Conservation (phyloP, 495 filamentous ascomycete genomes). For the Aspergillus incahuasiensis region DNA sequence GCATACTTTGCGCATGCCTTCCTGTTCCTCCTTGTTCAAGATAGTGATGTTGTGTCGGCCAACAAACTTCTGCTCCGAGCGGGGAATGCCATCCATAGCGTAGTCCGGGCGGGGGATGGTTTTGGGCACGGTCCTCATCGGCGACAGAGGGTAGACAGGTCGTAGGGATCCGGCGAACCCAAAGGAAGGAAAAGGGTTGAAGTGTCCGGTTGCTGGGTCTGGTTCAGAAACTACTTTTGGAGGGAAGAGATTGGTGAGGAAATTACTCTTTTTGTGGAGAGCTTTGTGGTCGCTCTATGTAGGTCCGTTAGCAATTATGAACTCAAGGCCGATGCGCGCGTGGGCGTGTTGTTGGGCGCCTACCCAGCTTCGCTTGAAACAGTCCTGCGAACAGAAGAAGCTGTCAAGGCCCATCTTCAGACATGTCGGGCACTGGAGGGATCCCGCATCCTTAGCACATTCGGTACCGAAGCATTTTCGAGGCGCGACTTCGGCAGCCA, state of each 20-base stretch:
- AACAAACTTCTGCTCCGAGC: conserved; percentile 68
- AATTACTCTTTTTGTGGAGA: conserved; percentile 81
- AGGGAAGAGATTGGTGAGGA: conserved; percentile 42
- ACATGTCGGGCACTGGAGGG: conserved; percentile 90
- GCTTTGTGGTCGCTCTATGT: conserved; percentile 75
- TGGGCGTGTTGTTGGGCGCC: conserved; percentile 31
- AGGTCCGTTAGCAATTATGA: not conserved
- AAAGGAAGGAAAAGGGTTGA: conserved; percentile 88
- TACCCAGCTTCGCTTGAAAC: conserved; percentile 99
- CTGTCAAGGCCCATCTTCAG: conserved; percentile 85
- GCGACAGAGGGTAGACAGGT: conserved; percentile 85
- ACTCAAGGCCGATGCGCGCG: not conserved
- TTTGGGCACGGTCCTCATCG: conserved; percentile 66
- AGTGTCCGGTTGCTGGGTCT: conserved; percentile 82
- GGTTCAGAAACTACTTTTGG: conserved; percentile 79
- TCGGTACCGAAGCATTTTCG: conserved; percentile 74
- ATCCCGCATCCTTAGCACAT: conserved; percentile 77
- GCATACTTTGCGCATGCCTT: conserved; percentile 92
- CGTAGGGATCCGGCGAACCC: conserved; percentile 73
- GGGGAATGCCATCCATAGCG: conserved; percentile 73
- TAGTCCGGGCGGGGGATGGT: conserved; percentile 84
- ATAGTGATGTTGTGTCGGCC: conserved; percentile 74
- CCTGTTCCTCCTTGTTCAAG: conserved; percentile 70
- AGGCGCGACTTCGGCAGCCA: conserved; percentile 11
- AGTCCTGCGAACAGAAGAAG: conserved; percentile 97